Percentiles rank a stretch among this genome's conserved stretches.
Evolutionary conservation across 1,139 yeast species (phyloP).

Genomic region (Arxiozyma slooffiae): DNA sequence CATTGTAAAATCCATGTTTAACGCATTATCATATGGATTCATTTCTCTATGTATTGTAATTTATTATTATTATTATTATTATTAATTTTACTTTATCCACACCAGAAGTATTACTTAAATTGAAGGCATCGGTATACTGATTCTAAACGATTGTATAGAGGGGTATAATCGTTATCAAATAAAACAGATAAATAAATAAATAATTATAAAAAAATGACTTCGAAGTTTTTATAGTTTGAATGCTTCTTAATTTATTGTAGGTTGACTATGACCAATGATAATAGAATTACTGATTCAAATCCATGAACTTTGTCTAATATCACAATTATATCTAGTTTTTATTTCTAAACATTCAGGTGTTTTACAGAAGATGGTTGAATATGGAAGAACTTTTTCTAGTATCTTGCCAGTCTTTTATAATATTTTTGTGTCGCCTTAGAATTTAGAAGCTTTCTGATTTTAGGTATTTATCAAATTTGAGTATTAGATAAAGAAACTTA

Average conservation of each 20-base stretch:
- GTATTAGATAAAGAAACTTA: not conserved
- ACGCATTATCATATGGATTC: constrained; percentile 17
- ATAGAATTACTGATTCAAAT: constrained; percentile 19
- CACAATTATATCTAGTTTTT: constrained; percentile 31
- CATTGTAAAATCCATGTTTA: constrained; percentile 7
- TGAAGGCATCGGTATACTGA: constrained; percentile 5
- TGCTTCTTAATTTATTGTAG: constrained; percentile 8
- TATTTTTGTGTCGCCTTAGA: not conserved
- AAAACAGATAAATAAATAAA: too few species aligned
- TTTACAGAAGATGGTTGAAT: constrained; percentile 32
- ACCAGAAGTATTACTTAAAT: constrained; percentile 13
- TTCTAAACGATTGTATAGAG: constrained; percentile 4
- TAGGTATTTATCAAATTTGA: not conserved
- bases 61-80: too few species aligned
- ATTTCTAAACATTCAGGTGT: constrained; percentile 37
- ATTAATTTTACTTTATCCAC: constrained; percentile 19
- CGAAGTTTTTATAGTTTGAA: constrained; percentile 17
- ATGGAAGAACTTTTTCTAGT: not conserved
- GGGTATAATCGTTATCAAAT: not conserved
- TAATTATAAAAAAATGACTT: constrained; percentile 14
- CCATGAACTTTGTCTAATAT: constrained; percentile 13
- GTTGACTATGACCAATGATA: constrained; percentile 16
- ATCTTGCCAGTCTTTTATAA: not conserved
- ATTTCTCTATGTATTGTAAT: constrained; percentile 12
- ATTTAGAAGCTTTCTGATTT: not conserved